Conservation (phyloP, 129 eudicot genomes). For the Flaveria sonorensis region DNA sequence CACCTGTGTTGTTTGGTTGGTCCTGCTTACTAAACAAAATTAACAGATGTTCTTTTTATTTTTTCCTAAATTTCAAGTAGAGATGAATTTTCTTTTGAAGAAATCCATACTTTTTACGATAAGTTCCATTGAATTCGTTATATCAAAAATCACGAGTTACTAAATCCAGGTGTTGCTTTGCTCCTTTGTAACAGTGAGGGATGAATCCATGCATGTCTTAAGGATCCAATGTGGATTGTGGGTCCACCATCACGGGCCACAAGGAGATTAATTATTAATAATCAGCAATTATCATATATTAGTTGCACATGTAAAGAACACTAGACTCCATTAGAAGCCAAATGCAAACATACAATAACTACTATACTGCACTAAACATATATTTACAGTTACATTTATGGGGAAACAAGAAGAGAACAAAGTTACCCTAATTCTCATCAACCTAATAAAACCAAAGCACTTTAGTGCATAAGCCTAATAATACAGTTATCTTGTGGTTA, state of each 20-base stretch:
- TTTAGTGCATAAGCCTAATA: slow-evolving; percentile 38
- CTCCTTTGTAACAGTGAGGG: neutral
- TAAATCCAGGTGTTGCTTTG: neutral
- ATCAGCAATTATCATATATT: neutral
- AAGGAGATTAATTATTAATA: neutral
- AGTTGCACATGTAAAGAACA: slow-evolving; percentile 4
- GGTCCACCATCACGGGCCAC: slow-evolving; percentile 3
- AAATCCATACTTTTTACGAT: neutral
- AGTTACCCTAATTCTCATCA: slow-evolving; percentile 5
- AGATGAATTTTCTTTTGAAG: neutral
- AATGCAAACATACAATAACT: slow-evolving; percentile 23
- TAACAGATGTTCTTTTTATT: neutral
- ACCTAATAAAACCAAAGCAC: slow-evolving; percentile 30
- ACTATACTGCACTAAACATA: slow-evolving; percentile 21
- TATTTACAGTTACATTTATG: slow-evolving; percentile 33
- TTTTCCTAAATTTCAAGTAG: neutral
- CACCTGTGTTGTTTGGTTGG: no score
- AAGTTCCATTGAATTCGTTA: neutral
- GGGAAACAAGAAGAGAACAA: neutral
- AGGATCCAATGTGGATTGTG: neutral
- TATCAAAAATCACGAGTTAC: neutral
- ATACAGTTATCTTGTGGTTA: slow-evolving; percentile 20
- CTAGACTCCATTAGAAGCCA: slow-evolving; percentile 13
- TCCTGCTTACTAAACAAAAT: no score
- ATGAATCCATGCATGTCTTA: neutral